A percentile compares a stretch with the other conserved stretches of the same genome.
phyloP scores from a whole-genome alignment of 805 yeast species.

The Yarrowia bubula region DNA sequence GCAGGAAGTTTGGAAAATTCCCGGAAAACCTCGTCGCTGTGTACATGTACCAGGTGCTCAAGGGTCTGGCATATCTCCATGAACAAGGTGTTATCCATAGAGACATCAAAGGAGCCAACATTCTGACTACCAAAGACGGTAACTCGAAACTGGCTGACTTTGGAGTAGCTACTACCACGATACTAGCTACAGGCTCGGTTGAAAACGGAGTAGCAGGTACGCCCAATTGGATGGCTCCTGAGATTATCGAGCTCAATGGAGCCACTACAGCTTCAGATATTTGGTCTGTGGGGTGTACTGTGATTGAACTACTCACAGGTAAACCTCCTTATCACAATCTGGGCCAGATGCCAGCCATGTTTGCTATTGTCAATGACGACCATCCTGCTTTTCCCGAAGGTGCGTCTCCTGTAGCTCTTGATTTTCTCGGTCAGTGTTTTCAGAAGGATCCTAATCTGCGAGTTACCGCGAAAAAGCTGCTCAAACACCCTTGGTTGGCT shows the following conservation, averaged over 20 bases:
- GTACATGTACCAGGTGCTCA: conserved; percentile 54
- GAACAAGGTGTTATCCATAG: conserved; percentile 74
- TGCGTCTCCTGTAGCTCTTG: conserved; percentile 45
- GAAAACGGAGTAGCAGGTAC: conserved; percentile 62
- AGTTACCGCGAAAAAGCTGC: conserved; percentile 52
- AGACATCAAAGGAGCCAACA: conserved; percentile 75
- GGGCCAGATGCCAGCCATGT: conserved; percentile 75
- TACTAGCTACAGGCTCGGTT: conserved; percentile 31
- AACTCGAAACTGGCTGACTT: conserved; percentile 72
- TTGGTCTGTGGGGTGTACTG: conserved; percentile 91
- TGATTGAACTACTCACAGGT: conserved; percentile 80
- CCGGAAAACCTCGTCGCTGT: conserved; percentile 53
- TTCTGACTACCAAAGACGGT: conserved; percentile 58
- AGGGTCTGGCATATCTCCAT: conserved; percentile 64
- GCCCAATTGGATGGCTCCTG: conserved; percentile 99
- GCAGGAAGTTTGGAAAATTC: conserved; percentile 52
- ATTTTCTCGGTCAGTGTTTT: conserved; percentile 66
- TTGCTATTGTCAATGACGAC: conserved; percentile 76
- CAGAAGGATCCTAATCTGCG: conserved; percentile 65
- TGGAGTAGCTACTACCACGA: conserved; percentile 63
- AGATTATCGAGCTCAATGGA: conserved; percentile 78
- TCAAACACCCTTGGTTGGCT: conserved; percentile 61
- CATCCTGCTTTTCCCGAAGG: conserved; percentile 64
- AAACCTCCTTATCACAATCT: conserved; percentile 82
- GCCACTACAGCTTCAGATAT: conserved; percentile 82